Percentiles rank a stretch among this genome's conserved stretches.
These are phyloP conservation scores for Gossypium davidsonii DNA, from an alignment of 441 rosid species.

Conservation along the genomic window DNA sequence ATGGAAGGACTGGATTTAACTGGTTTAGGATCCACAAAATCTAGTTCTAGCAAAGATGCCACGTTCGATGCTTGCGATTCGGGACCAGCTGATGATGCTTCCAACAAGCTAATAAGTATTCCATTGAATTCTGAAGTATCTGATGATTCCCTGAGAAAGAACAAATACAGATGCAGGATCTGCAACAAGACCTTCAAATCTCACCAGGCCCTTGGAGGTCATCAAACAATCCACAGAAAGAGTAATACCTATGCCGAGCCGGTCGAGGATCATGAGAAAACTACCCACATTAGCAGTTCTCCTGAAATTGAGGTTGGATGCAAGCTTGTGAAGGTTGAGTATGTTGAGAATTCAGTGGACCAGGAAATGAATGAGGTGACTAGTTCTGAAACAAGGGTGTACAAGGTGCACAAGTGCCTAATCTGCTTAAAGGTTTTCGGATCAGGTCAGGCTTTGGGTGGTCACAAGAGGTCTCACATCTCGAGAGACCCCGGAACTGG, in stretches of 20 bases:
- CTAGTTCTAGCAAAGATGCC: conserved; percentile 15
- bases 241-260: conserved; percentile 16
- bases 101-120: conserved; percentile 1
- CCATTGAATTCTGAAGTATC: conserved; percentile 18
- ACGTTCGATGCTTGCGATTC: conserved; percentile 15
- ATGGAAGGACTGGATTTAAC: conserved; percentile 16
- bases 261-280: conserved; percentile 16
- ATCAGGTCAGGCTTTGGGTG: conserved; percentile 60
- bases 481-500: conserved; percentile 16
- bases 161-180: conserved; percentile 35
- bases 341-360: conserved; percentile 16
- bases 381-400: conserved; percentile 13
- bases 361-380: conserved; percentile 14
- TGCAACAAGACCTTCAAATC: conserved; percentile 45
- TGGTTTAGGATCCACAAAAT: conserved; percentile 14
- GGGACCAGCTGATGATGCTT: conserved; percentile 19
- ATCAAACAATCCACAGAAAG: conserved; percentile 45
- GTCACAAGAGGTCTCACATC: conserved; percentile 53
- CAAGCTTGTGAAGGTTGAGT: conserved; percentile 18
- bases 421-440: conserved; percentile 35
- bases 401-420: conserved; percentile 35
- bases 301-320: conserved; percentile 21
- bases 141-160: conserved; percentile 18
- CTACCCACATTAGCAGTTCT: conserved; percentile 9
- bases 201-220: conserved; percentile 65